Base-by-base conservation (phyloP, 2,329 filamentous ascomycete genomes). In the Cercospora nicotianae region DNA sequence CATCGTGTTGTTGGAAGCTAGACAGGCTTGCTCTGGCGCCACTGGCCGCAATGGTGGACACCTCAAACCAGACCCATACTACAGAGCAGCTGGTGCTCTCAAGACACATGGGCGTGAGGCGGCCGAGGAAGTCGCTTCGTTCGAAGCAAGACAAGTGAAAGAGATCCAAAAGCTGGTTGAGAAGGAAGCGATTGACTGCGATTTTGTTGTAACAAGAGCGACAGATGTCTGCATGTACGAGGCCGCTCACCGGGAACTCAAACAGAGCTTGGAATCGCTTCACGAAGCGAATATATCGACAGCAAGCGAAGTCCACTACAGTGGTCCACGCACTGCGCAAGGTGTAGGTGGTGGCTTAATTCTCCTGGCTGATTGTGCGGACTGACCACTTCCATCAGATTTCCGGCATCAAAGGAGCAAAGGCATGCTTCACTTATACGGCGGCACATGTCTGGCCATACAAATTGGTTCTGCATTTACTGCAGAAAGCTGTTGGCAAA, bases 371-470 rank as follows among this genome's bases (percentile, higher is more conserved):
- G 31, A 23, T 55, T 16, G 16, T 23, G 55, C 16, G 8, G 20
- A 16, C 62, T 48, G 23, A 58, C 23, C 16, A 72, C 5, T 10
- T 31, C 8, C 20, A 57, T 55, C 62, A 80, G 77, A 63, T 79
- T 1, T 79, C 79, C 0, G 79, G 78, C 1, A 72, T 83, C 45
- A 81, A 80, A 39, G 78, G 76, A 2, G 80, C 80, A 1, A 76
- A 77, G 57, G 76, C 74, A 2, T 75, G 69, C 5, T 77, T 79
- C 66, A 77, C 72, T 5, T 80, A 78, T 59, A 77, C 86, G 60
- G 90, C 91, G 0, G 90, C 67, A 16, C 74, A 73, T n/a, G 66
- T 76, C 31, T 75, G 75, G 75, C 75, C 74, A n/a, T 76, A 75
- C 64, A 76, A 76, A 59, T 67, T 75, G 18, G 70, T 76, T 7